Base-by-base conservation (phyloP, 2,329 filamentous ascomycete genomes). In the Talaromyces sp. region DNA sequence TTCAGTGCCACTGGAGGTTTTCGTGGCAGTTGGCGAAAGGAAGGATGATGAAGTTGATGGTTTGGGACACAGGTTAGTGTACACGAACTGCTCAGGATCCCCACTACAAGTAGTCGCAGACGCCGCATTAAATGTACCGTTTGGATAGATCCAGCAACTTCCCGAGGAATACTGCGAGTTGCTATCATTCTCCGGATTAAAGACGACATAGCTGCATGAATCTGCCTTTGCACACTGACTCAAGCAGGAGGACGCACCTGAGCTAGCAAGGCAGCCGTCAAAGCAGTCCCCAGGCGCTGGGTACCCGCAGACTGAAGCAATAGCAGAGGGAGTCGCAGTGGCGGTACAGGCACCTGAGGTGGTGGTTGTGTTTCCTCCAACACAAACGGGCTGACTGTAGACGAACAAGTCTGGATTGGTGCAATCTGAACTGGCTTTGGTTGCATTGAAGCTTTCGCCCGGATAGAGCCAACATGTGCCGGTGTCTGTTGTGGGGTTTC, bases 401-500 rank as follows among this genome's bases (percentile, higher is more conserved):
- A 69, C 65, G 24, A 36, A 54, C 17, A 63, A 46, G 51, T 5
- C 30, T 46, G 60, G 54, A 44, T 54, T 55, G 51, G 16, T 24
- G 56, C 65, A 68, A 41, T 52, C 41, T 41, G 56, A 32, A 16
- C 40, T 57, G 46, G 59, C 65, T 49, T 58, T 45, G 56, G 53
- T 64, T 45, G 53, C 39, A 54, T 68, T 56, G 43, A 56, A 69
- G 17, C 27, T 52, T 56, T 64, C 54, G 29, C 64, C 67, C 2
- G 67, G 67, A 54, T 68, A 69, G 19, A 66, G 32, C 65, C 63
- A 68, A 58, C 68, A 69, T 2, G 56, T 65, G 47, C 68, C 68
- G 35, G 42, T 56, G 57, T 63, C 68, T 2, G 47, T 49, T 50
- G 56, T 35, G 43, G 68, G 67, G 54, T 69, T 68, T 33, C 60